Evolutionary conservation across 306 rosid genomes (phyloP).

Genomic region (Cicer judaicum): DNA sequence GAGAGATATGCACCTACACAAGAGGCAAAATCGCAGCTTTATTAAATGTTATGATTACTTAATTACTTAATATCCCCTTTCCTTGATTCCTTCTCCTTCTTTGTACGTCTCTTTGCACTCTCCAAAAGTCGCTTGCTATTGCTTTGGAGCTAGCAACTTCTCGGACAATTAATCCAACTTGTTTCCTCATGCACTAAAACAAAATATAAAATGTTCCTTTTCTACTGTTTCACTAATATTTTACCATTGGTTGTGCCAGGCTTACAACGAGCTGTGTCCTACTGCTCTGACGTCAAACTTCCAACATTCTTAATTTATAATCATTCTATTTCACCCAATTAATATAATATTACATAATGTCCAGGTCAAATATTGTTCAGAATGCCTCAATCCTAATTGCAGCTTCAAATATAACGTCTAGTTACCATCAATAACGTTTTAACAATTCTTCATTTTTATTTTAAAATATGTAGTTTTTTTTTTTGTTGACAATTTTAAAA

Average conservation of each 20-base stretch:
- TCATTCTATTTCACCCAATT: neutral
- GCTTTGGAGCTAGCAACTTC: neutral
- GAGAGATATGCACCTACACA: constrained; percentile 35
- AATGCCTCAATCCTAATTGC: neutral
- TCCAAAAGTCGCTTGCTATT: constrained; percentile 60
- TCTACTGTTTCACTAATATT: neutral
- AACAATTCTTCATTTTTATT: no score
- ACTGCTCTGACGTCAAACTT: constrained; percentile 30
- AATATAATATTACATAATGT: constrained; percentile 6
- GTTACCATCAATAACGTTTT: neutral
- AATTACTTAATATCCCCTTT: constrained; percentile 2
- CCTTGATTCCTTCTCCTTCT: constrained; percentile 45
- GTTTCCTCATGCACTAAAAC: constrained; percentile 9
- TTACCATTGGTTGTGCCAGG: constrained; percentile 16
- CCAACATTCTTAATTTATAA: constrained; percentile 15
- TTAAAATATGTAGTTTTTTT: no score
- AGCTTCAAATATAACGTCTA: constrained; percentile 9
- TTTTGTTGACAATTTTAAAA: no score
- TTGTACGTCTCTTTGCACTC: constrained; percentile 58
- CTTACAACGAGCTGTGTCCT: neutral
- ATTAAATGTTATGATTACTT: neutral
- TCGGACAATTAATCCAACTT: constrained; percentile 16
- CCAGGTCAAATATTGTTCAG: constrained; percentile 42
- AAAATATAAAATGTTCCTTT: neutral
- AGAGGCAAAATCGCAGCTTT: constrained; percentile 37